These are phyloP conservation scores for Coemansia sp. DNA, from an alignment of 192 early-diverging fungal genomes.

Conservation along the genomic window DNA sequence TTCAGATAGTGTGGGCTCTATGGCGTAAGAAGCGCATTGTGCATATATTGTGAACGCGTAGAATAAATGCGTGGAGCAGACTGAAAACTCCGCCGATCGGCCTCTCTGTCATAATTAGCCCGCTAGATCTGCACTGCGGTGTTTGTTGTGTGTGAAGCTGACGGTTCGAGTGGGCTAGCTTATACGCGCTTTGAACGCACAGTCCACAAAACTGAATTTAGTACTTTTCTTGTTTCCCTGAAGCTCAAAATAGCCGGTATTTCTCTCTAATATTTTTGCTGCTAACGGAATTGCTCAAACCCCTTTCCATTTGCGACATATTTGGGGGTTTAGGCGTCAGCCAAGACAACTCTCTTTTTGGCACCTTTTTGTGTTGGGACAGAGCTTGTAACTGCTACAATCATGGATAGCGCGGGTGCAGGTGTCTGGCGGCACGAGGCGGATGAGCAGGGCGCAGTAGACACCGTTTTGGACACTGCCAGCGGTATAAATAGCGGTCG, in stretches of 20 bases:
- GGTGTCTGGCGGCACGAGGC: background rate
- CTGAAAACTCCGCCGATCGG: constrained; percentile 25
- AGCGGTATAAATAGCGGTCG: constrained; percentile 10
- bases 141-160: background rate
- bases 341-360: background rate
- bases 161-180: too few species aligned
- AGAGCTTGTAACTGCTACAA: background rate
- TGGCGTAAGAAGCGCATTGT: too few species aligned
- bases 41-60: background rate
- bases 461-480: background rate
- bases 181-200: too few species aligned
- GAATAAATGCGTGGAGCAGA: background rate
- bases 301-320: background rate
- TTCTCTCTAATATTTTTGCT: background rate
- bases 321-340: background rate
- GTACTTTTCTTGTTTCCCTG: background rate
- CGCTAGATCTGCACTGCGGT: constrained; percentile 14
- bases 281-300: background rate
- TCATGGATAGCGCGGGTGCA: background rate
- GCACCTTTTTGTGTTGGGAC: background rate
- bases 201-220: background rate
- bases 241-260: background rate
- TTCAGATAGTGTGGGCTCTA: too few species aligned
- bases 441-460: background rate
- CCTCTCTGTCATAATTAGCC: constrained; percentile 45